These are phyloP conservation scores for Trifolium dubium DNA, from an alignment of 306 rosid genomes.

Conservation along the genomic window DNA sequence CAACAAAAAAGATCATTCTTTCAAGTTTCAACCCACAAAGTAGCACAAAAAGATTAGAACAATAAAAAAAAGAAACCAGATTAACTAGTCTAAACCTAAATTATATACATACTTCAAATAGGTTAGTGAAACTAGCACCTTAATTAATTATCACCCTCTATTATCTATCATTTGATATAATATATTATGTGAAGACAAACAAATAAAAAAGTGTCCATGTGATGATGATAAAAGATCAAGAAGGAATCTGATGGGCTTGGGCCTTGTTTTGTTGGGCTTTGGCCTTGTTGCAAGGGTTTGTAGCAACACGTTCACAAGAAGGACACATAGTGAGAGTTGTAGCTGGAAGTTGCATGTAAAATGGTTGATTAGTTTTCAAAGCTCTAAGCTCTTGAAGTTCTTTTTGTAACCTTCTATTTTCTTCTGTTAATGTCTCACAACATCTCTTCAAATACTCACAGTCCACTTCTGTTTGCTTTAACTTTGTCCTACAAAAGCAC, in stretches of 20 bases:
- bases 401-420: conserved; percentile 88
- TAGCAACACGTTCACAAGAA: conserved; percentile 82
- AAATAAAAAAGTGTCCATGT: neutral
- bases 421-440: conserved; percentile 91
- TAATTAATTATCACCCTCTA: neutral
- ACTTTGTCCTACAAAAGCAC: conserved; percentile 66
- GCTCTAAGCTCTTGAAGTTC: conserved; percentile 93
- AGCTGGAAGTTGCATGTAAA: conserved; percentile 96
- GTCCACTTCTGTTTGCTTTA: conserved; percentile 98
- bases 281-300: conserved; percentile 41
- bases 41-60: conserved; percentile 4
- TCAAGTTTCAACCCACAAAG: conserved; percentile 14
- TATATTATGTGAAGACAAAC: neutral
- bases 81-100: neutral
- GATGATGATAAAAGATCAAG: conserved; percentile 30
- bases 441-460: conserved; percentile 94
- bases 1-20: conserved; percentile 37
- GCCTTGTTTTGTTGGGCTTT: conserved; percentile 45
- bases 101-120: conserved; percentile 6
- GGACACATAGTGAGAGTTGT: conserved; percentile 99
- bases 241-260: conserved; percentile 53
- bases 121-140: neutral
- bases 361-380: conserved; percentile 85
- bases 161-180: no score
- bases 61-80: neutral